Base-by-base conservation (phyloP, 176 grass and related monocot genomes). In the Cocos nucifera region DNA sequence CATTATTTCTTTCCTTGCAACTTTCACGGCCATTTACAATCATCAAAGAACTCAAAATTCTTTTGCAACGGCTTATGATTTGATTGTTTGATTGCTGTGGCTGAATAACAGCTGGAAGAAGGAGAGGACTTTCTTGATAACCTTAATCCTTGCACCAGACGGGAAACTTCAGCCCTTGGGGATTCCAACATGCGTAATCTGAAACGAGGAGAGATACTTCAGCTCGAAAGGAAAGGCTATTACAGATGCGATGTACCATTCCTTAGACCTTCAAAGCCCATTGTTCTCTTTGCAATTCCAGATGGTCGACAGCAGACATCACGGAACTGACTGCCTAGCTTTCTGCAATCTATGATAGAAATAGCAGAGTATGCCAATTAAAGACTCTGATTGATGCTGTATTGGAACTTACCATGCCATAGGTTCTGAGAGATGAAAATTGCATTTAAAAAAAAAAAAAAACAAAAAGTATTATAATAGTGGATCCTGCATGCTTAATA, bases 191-290 rank as follows among this genome's bases (percentile, higher is more conserved):
- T 91, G 81, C 39, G 73, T 28, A 88, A 88, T 59, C 30, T 97
- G 49, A 91, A 97, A 57, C 65, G 74, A 22, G 92, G 92, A 67
- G 87, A 97, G 73, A 62, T 88, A 57, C 79, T 97, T 67, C 92
- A 97, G 77, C 75, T 97, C 4, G 92, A 97, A 82, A 91, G 92
- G 65, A 97, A 97, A 61, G 80, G 83, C 17, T 97, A 91, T 61
- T 97, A 82, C 69, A 69, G 83, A 24, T 97, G 92, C 44, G 92
- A 97, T 53, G 71, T 81, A 24, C 87, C 92, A 32, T 97, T 88
- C 78, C 26, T 91, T 20, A 67, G 81, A 44, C 49, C 59, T 15
- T 85, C 84, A 15, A 88, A 88, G 58, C 87, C 71, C 17, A 78
- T 97, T 62, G 67, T 91, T 50, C 84, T 97, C 50, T 91, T 97